Evolutionary conservation across 805 yeast genomes (phyloP), one percentile per base, ranked within the genome.

Genomic region (Saccharomycopsis microspora): DNA sequence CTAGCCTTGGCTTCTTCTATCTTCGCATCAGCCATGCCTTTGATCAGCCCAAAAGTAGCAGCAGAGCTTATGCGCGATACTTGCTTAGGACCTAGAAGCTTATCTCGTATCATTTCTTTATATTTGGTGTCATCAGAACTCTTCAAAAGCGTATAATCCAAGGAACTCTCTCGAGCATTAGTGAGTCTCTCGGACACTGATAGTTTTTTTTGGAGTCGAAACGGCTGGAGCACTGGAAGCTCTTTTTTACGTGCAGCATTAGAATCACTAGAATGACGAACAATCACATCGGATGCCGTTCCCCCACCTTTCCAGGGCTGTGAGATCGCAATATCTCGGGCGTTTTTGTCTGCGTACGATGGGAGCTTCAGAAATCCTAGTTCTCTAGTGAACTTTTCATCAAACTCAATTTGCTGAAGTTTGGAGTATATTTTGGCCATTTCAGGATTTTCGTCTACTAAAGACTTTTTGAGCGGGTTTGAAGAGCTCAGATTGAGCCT

Each of bases 1-100:
- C 80, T 71, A 29, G 70, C 66, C 55, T 76, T 72, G 36, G 93
- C 85, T 19, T 85, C 88, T 56, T 80, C 86, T 31, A 88, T 85
- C 43, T 78, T 68, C 36, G 80, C 78, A 56, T 83, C 86, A 0
- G 96, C 96, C 44, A 86, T 56, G 0, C 87, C 74, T 41, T 71
- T 74, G 31, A 83, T 75, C 49, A 76, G 60, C 31, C 69, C 61
- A 34, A 34, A 34, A 8, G 36, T 34, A 34, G 36, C 8, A 8
- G 36, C n/a, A 29, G 84, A 69, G 46, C 78, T 65, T 58, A 83
- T 90, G 37, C 70, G 72, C 57, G 82, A 81, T 54, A 78, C 57
- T 43, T 79, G 68, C 9, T 74, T 62, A 0, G 83, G 82, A 0
- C 84, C 82, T 5, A 76, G 58, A 30, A 85, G 69, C 47, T 78